Evolutionary conservation across 768 basidiomycete species (phyloP), one percentile per base, ranked within the genome.

Genomic region (Trichaptum fuscoviolaceum): DNA sequence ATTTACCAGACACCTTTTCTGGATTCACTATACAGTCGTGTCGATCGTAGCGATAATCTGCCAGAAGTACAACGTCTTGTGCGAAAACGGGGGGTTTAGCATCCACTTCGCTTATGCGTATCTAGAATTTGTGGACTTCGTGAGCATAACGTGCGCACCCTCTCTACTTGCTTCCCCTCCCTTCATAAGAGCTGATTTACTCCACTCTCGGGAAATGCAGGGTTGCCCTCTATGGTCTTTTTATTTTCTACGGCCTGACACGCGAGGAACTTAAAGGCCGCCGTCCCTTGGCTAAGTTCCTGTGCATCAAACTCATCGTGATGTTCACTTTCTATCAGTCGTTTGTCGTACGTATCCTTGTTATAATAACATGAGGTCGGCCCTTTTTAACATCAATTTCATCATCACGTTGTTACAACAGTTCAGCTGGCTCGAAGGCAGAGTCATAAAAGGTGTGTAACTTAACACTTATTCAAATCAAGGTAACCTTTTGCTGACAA

Each of bases 251-350:
- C 73, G 88, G 84, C 24, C 80, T 96, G 58, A 92, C 87, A 62
- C 85, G 87, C 67, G 87, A 91, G 20, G 94, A 95, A 70, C 84
- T 96, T n/a, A 78, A 72, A 65, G 92, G 89, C 35, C 83, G 86
- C 20, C 82, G 89, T 27, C 95, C 94, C 27, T 78, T 95, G 30
- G 85, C 89, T 26, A 96, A 96, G 79, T 96, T 96, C 75, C 73
- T 96, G 68, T 79, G 86, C 2, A 95, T 96, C 80, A 96, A 96
- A 75, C 77, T 92, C 34, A 90, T 93, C 62, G 90, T 94, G 58
- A 87, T 94, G 85, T 87, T 91, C 74, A 94, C 93, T 0, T 95
- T 92, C 76, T 96, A 95, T 75, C 95, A 95, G 72, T 81, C 84
- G 0, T 90, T 93, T 71, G 75, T 92, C 63, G 88, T 90, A 71